Base-by-base conservation (phyloP, 2,329 filamentous ascomycete genomes). In the Ceratocystis lukuohia region DNA sequence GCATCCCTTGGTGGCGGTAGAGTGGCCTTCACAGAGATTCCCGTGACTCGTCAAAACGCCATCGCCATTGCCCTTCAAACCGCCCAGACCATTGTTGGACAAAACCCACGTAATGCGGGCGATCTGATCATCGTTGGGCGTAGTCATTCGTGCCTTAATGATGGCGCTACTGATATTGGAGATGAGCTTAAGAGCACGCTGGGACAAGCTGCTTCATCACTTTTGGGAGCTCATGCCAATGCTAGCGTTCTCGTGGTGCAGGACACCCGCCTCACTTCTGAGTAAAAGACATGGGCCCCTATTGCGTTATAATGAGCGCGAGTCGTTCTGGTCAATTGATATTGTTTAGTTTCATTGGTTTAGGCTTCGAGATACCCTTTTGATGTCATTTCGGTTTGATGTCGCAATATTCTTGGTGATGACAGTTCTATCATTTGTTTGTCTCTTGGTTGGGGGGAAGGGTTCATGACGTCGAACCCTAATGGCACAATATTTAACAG, bases 171-270 rank as follows among this genome's bases (percentile, higher is more conserved):
- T 3, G 66, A 68, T 22, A 46, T 68, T 2, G 59, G 64, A 12
- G 65, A 68, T 25, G 67, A 68, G 10, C 44, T 68, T 22, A 68
- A 66, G 61, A 66, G 66, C 20, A 66, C 61, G 4, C 59, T 68
- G 17, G 67, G 67, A 15, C 22, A 53, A 12, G 64, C 61, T 25
- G 67, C 67, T 17, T 12, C 61, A 4, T 50, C 64, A 4, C 33
- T 68, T 25, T 61, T 66, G 50, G 45, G 46, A 6, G 46, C 45
- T 3, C 59, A 61, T 46, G 30, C 61, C 12, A 66, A 66, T 48
- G 67, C 67, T 7, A 66, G 64, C 50, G 41, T 68, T 5, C 45
- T 68, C 41, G 64, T 66, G 22, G 62, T 65, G 33, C 64, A 68
- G 59, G 66, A 64, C 53, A 12, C 61, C 17, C 59, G 50, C 22